A percentile compares a stretch with the other conserved stretches of the same genome.
These are phyloP conservation scores for Penicillium angulare DNA, from an alignment of 495 filamentous ascomycete species.

Conservation along the genomic window DNA sequence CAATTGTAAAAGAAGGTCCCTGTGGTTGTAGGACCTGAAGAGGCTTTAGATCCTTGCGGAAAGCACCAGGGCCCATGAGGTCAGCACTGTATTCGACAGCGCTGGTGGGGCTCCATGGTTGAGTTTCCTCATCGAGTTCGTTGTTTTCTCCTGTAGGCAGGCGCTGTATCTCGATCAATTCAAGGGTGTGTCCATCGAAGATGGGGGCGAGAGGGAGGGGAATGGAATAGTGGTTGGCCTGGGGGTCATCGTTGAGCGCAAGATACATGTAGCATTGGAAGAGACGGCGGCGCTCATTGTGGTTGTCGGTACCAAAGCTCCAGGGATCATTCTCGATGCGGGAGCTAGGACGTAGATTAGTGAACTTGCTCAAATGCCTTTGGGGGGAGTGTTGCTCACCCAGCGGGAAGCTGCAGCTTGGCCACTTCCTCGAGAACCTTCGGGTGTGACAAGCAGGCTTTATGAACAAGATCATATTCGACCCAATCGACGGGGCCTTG, in stretches of 20 bases:
- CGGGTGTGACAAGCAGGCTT: too few species aligned
- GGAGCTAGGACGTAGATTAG: too few species aligned
- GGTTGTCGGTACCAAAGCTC: too few species aligned
- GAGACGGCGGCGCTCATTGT: too few species aligned
- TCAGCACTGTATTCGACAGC: slow-evolving; percentile 66
- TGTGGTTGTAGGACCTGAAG: slow-evolving; percentile 74
- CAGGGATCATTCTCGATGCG: too few species aligned
- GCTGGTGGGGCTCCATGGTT: neutral
- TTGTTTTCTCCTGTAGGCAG: slow-evolving; percentile 36
- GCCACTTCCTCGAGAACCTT: too few species aligned
- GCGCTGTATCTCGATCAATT: slow-evolving; percentile 59
- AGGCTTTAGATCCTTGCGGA: slow-evolving; percentile 66
- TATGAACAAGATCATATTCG: too few species aligned
- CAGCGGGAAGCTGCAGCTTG: too few species aligned
- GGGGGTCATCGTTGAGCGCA: slow-evolving; percentile 18
- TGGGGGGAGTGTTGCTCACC: too few species aligned
- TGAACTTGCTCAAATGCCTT: too few species aligned
- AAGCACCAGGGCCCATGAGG: slow-evolving; percentile 30
- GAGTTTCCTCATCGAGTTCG: slow-evolving; percentile 8
- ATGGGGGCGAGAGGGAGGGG: slow-evolving; percentile 70
- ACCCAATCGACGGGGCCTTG: too few species aligned
- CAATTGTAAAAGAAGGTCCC: slow-evolving; percentile 62
- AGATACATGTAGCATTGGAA: slow-evolving; percentile 38
- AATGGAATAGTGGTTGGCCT: slow-evolving; percentile 71
- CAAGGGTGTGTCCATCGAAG: slow-evolving; percentile 36